Evolutionary conservation across 192 early-diverging fungal species (phyloP), one percentile per base, ranked within the genome.

Genomic region (Coemansia sp.): DNA sequence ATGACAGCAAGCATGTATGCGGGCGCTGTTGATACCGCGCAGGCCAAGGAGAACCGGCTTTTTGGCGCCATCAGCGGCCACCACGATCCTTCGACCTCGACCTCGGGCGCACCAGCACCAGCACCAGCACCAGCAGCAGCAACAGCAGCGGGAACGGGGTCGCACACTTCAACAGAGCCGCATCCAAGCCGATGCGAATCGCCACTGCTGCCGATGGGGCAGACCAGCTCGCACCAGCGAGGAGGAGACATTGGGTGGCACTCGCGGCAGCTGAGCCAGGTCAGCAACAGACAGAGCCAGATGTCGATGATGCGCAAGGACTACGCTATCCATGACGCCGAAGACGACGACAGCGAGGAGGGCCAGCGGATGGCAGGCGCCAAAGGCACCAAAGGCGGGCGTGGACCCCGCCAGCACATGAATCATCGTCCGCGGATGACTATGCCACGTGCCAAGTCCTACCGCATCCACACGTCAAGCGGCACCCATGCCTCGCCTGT

Each of bases 151-250:
- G 32, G 32, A 32, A 32, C 32, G 4, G 32, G 32, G 32, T 32
- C 32, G 46, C 56, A 14, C 56, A 37, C 32, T 13, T 37, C 50
- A 7, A 56, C 49, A 12, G 66, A 71, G 32, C 64, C 78, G 25
- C 61, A 75, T 50, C 72, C 73, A 19, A 75, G 78, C 65, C 61
- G 79, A 50, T 82, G 79, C 66, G 79, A 76, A 61, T 82, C 79
- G 51, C 79, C 79, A 25, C 68, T 82, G 48, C 75, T 82, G 58
- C 79, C 79, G n/a, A 82, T 82, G 79, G 79, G 79, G 51, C 74
- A 81, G 62, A 42, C 45, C 63, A 60, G 66, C n/a, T 53, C 61
- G 40, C 42, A 72, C 39, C 64, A 64, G 57, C 62, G 56, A 14
- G 79, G 75, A 32, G 32, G 32, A 32, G 32, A 32, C 66, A 64